Conservation (phyloP, 163 green algal genomes). For the Coccomyxa subellipsoidea region DNA sequence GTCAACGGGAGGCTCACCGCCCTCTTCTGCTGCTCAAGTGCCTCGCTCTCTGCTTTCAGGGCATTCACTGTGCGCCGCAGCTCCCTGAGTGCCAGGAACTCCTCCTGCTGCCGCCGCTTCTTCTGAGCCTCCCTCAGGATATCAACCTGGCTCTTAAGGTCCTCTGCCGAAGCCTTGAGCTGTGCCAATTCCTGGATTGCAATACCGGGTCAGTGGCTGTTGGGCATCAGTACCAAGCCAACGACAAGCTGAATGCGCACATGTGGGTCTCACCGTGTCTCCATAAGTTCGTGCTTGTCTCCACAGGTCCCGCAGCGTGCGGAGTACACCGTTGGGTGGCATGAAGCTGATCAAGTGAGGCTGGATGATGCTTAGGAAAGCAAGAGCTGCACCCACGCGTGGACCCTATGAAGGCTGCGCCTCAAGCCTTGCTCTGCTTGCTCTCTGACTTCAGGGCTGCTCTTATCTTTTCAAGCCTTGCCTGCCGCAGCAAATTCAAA, state of each 20-base stretch:
- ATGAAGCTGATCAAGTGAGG: neutral
- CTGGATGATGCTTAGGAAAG: neutral
- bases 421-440: neutral
- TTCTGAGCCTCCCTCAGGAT: neutral
- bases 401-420: neutral
- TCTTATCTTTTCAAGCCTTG: neutral
- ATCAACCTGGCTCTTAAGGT: neutral
- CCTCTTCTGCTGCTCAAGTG: neutral
- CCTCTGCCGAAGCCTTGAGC: neutral
- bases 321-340: neutral
- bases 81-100: neutral
- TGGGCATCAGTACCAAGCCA: no score
- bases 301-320: neutral
- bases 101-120: neutral
- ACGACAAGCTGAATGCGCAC: neutral
- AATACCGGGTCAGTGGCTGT: no score
- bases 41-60: neutral
- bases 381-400: neutral
- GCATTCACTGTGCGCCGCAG: neutral
- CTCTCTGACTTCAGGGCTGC: neutral
- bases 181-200: neutral
- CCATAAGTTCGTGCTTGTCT: neutral
- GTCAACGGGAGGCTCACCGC: neutral
- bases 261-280: neutral
- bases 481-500: neutral